phyloP scores from a whole-genome alignment of 768 basidiomycete genomes.

The Lentinula sp. region DNA sequence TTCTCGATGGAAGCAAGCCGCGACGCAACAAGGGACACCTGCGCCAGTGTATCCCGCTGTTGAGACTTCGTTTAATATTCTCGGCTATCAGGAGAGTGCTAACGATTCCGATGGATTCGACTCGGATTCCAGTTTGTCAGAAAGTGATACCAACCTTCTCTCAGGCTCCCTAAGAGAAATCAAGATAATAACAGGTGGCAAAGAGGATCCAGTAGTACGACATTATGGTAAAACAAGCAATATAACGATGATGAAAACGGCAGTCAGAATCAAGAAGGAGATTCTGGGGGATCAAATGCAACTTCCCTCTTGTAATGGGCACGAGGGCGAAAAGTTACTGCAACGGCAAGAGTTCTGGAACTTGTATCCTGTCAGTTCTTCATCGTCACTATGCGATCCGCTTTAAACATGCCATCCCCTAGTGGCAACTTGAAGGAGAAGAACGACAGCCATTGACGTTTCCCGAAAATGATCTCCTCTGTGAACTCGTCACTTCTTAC shows the following conservation, averaged over 20 bases:
- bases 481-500: slow-evolving; percentile 38
- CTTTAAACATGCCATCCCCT: neutral
- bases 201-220: neutral
- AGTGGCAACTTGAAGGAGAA: slow-evolving; percentile 10
- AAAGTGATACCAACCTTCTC: neutral
- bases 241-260: slow-evolving; percentile 21
- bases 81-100: neutral
- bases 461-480: slow-evolving; percentile 30
- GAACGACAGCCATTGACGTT: slow-evolving; percentile 15
- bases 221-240: neutral
- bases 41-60: neutral
- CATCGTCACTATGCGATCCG: neutral
- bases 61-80: neutral
- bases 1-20: neutral
- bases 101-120: neutral
- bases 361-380: neutral
- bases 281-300: slow-evolving; percentile 15
- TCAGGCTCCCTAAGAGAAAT: neutral
- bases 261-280: slow-evolving; percentile 34
- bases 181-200: slow-evolving; percentile 15
- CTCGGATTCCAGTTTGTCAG: neutral
- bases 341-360: neutral
- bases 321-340: neutral
- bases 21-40: neutral
- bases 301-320: neutral